phyloP scores from a whole-genome alignment of 1,284 basidiomycete genomes.

The Austroboletus niveus region DNA sequence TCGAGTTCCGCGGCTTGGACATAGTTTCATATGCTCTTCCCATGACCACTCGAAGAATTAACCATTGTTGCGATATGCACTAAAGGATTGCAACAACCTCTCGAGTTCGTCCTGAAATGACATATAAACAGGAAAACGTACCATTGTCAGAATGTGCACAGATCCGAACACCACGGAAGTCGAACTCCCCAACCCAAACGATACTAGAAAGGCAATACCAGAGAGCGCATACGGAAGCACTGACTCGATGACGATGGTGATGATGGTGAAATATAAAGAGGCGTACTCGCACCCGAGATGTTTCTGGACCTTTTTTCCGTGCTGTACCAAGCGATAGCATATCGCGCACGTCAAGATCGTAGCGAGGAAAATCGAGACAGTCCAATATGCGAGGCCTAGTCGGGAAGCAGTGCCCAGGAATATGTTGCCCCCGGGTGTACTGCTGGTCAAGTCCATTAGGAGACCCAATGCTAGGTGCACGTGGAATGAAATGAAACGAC shows the following conservation, averaged over 20 bases:
- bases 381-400: slow-evolving; percentile 22
- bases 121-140: not conserved
- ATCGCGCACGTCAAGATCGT: slow-evolving; percentile 21
- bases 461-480: slow-evolving; percentile 18
- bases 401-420: slow-evolving; percentile 12
- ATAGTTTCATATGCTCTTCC: slow-evolving; percentile 13
- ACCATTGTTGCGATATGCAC: slow-evolving; percentile 31
- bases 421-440: slow-evolving; percentile 19
- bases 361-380: slow-evolving; percentile 19
- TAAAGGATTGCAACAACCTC: slow-evolving; percentile 1
- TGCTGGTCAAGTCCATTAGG: slow-evolving; percentile 9
- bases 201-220: slow-evolving; percentile 27
- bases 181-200: slow-evolving; percentile 17
- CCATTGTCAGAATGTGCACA: slow-evolving; percentile 23
- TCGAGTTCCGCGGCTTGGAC: not conserved
- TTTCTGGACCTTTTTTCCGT: slow-evolving; percentile 8
- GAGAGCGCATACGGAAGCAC: slow-evolving; percentile 25
- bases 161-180: slow-evolving; percentile 8
- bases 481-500: not conserved
- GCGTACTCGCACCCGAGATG: slow-evolving; percentile 18
- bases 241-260: slow-evolving; percentile 25
- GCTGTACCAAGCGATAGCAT: slow-evolving; percentile 21
- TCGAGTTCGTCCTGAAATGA: not conserved
- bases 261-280: slow-evolving; percentile 15
- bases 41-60: slow-evolving; percentile 24